These are phyloP conservation scores for Biancaea sappan DNA, from an alignment of 306 rosid genomes.

Conservation along the genomic window DNA sequence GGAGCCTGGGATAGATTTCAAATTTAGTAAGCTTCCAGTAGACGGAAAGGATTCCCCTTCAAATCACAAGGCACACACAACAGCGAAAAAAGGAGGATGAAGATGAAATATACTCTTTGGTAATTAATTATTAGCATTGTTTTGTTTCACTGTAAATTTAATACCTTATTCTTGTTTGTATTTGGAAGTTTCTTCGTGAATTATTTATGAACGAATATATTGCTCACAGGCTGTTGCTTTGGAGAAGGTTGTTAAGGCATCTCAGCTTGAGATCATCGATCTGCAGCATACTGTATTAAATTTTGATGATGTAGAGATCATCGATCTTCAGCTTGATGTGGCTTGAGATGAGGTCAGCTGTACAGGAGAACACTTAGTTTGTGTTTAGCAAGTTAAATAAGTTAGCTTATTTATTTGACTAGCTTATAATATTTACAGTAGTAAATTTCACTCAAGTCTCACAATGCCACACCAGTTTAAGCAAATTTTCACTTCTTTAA, in stretches of 20 bases:
- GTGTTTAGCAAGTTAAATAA: too few species aligned
- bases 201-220: constrained; percentile 26
- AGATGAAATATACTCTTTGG: constrained; percentile 81
- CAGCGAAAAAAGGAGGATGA: constrained; percentile 62
- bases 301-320: too few species aligned
- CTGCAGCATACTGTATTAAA: constrained; percentile 71
- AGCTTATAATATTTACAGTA: too few species aligned
- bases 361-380: too few species aligned
- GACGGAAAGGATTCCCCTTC: constrained; percentile 44
- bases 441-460: too few species aligned
- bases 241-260: constrained; percentile 88
- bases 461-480: too few species aligned
- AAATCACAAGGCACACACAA: constrained; percentile 41
- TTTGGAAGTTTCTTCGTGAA: constrained; percentile 31
- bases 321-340: too few species aligned
- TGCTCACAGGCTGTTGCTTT: constrained; percentile 81
- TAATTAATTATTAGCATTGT: constrained; percentile 33
- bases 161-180: not conserved
- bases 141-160: constrained; percentile 17
- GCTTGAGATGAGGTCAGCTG: too few species aligned
- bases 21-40: constrained; percentile 75
- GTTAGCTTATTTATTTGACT: too few species aligned
- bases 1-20: constrained; percentile 86
- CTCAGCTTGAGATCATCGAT: constrained; percentile 94
- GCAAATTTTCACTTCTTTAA: too few species aligned